A percentile compares a stretch with the other conserved stretches of the same genome.
These are phyloP conservation scores for Salvia miltiorrhiza DNA, from an alignment of 257 asterid species.

Conservation along the genomic window DNA sequence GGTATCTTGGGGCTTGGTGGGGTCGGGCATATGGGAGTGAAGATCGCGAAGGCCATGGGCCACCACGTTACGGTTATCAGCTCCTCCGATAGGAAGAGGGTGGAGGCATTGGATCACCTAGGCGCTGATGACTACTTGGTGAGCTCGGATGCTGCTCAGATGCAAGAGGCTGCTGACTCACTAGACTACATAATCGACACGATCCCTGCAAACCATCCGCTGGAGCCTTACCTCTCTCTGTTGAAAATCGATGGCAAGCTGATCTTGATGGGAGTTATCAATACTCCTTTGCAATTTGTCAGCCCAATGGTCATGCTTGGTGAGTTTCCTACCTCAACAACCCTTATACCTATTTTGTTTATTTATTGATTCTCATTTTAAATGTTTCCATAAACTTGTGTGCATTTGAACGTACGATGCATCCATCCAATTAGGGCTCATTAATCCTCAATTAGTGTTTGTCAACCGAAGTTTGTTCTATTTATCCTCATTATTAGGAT, in stretches of 20 bases:
- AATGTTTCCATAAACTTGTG: not conserved
- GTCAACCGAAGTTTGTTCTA: too few species aligned
- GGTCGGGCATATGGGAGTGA: slow-evolving; percentile 98
- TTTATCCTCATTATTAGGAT: too few species aligned
- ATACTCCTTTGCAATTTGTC: slow-evolving; percentile 73
- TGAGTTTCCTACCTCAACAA: slow-evolving; percentile 29
- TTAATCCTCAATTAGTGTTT: too few species aligned
- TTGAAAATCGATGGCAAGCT: slow-evolving; percentile 81
- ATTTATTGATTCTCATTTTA: not conserved
- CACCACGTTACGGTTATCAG: slow-evolving; percentile 87
- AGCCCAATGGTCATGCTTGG: slow-evolving; percentile 92
- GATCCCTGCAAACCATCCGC: slow-evolving; percentile 72
- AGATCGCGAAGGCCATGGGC: slow-evolving; percentile 88
- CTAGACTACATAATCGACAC: slow-evolving; percentile 90
- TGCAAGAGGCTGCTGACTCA: slow-evolving; percentile 68
- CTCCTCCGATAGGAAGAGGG: slow-evolving; percentile 74
- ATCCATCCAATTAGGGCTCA: too few species aligned
- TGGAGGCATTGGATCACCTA: slow-evolving; percentile 71
- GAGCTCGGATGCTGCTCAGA: slow-evolving; percentile 50
- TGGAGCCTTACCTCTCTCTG: slow-evolving; percentile 79
- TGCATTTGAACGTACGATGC: not conserved
- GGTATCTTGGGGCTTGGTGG: slow-evolving; percentile 91
- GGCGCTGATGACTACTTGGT: slow-evolving; percentile 91
- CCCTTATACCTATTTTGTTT: not conserved
- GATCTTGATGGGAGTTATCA: slow-evolving; percentile 89